Conservation (phyloP, 306 rosid genomes). For the Leucaena leucocephala region DNA sequence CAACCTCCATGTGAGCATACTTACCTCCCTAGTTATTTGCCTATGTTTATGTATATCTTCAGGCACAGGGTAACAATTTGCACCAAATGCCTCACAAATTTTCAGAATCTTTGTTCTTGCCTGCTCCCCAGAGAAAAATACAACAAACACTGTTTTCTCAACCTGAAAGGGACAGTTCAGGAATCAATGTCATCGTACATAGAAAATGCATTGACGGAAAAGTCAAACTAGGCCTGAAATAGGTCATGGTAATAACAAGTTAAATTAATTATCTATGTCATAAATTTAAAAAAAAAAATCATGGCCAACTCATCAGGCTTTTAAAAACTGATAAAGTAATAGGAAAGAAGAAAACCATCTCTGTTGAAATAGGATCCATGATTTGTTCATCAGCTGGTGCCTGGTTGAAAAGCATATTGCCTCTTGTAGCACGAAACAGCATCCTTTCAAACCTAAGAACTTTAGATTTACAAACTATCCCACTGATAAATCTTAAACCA, state of each 20-base stretch:
- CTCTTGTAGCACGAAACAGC: constrained; percentile 92
- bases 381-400: constrained; percentile 72
- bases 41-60: constrained; percentile 81
- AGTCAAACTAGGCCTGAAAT: background rate
- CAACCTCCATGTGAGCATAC: constrained; percentile 32
- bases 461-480: constrained; percentile 76
- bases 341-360: constrained; percentile 65
- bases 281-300: constrained; percentile 10
- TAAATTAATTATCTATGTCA: constrained; percentile 17
- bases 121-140: constrained; percentile 90
- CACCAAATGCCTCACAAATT: constrained; percentile 93
- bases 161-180: constrained; percentile 52
- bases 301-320: constrained; percentile 19
- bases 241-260: constrained; percentile 16
- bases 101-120: constrained; percentile 80
- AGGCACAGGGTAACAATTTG: constrained; percentile 88
- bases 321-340: constrained; percentile 27
- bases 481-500: constrained; percentile 83
- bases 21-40: constrained; percentile 83
- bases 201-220: constrained; percentile 14
- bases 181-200: constrained; percentile 15
- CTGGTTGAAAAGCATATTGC: constrained; percentile 91
- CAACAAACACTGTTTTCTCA: constrained; percentile 83
- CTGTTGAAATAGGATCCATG: constrained; percentile 75
- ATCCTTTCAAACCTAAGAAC: constrained; percentile 83